These are phyloP conservation scores for Metschnikowia kofuensis DNA, from an alignment of 805 yeast species.

Conservation along the genomic window DNA sequence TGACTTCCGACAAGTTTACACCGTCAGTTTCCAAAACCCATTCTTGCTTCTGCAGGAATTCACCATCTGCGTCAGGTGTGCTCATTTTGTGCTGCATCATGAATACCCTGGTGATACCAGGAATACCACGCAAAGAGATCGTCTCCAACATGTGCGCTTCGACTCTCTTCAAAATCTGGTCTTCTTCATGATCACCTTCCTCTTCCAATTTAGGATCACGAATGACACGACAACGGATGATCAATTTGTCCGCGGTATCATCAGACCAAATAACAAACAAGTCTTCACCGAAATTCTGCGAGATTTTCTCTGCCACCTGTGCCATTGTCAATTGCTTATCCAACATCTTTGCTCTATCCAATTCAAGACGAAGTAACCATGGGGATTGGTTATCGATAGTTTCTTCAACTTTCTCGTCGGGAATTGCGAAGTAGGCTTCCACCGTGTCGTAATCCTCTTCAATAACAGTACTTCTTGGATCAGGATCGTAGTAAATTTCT, in stretches of 20 bases:
- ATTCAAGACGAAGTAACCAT: constrained; percentile 93
- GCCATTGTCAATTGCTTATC: constrained; percentile 98
- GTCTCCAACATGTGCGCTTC: constrained; percentile 96
- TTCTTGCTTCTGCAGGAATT: constrained; percentile 82
- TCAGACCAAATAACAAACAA: constrained; percentile 98
- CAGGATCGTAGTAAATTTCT: constrained; percentile 96
- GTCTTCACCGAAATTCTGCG: constrained; percentile 90
- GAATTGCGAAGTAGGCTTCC: constrained; percentile 94
- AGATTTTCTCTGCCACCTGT: constrained; percentile 94
- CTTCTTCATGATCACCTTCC: constrained; percentile 94
- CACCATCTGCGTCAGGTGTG: constrained; percentile 77
- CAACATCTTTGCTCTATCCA: constrained; percentile 98
- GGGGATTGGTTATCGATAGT: constrained; percentile 94
- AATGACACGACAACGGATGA: constrained; percentile 96
- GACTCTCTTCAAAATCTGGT: constrained; percentile 89
- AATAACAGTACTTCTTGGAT: constrained; percentile 94
- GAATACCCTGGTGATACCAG: constrained; percentile 85
- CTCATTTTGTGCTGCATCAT: constrained; percentile 83
- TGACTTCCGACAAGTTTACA: constrained; percentile 90
- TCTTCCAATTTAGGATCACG: constrained; percentile 96
- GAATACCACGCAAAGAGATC: constrained; percentile 92
- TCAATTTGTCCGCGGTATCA: constrained; percentile 95
- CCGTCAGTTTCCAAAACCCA: constrained; percentile 99
- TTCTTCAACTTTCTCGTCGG: constrained; percentile 96
- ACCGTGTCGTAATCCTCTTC: constrained; percentile 97